Base-by-base conservation (phyloP, 2,329 filamentous ascomycete genomes). In the Phialocephala sp. region DNA sequence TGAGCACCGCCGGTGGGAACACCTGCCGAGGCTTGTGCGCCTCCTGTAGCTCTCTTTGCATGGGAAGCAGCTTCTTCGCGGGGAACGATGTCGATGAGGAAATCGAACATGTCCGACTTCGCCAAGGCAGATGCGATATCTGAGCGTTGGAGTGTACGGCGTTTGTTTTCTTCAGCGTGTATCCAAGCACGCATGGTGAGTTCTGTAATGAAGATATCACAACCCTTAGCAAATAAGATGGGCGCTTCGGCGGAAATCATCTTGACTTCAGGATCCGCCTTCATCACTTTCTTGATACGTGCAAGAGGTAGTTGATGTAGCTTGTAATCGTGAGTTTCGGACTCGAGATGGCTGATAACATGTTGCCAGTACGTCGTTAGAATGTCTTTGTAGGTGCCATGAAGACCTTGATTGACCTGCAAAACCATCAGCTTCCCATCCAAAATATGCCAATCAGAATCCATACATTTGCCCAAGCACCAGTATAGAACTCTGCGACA, bases 271-370 rank as follows among this genome's bases (percentile, higher is more conserved):
- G 95, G 95, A 73, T 99, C 95, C 0, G 95, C 95, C 81, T 99
- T 99, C 95, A 99, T 99, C 71, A 99, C 95, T 80, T 99, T 99
- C 84, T 99, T 99, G 82, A 99, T 99, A 62, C 95, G 91, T n/a
- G 95, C 95, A 47, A 99, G 85, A 1, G 95, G 95, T 45, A 99
- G 85, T 79, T 98, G 95, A 78, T 99, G 95, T 64, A 98, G 87
- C 81, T 99, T 99, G 85, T 98, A 99, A 80, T 99, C 95, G 79
- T 99, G 95, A 58, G 91, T 93, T 74, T 98, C 95, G 66, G 87
- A 92, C 81, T 99, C 95, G 66, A 99, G 88, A 78, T 97, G 93
- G 72, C 91, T 94, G 81, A 99, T 97, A 69, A 94, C 95, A 76
- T 99, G 94, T 79, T 99, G 95, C 95, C 95, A 99, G 82, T 99